Percentiles rank a stretch among this genome's conserved stretches.
Conservation (phyloP, 768 basidiomycete genomes). For the Phanerodontia chrysosporium region DNA sequence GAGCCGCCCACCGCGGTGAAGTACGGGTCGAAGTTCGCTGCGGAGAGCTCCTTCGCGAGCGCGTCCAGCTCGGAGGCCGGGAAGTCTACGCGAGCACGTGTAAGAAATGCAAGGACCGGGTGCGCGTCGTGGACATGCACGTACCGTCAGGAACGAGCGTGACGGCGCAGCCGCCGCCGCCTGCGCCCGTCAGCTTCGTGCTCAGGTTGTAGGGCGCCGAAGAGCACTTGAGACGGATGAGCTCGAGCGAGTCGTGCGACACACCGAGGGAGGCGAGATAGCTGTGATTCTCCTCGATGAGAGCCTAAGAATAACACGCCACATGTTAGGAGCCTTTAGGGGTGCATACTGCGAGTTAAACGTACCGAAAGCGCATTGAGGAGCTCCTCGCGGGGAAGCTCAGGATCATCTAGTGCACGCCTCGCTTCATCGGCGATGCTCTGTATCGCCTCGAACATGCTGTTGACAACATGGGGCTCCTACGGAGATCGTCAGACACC, state of each 20-base stretch:
- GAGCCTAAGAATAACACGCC: no score
- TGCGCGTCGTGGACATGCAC: conserved; percentile 20
- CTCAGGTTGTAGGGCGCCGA: conserved; percentile 63
- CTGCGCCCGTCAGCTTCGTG: conserved; percentile 97
- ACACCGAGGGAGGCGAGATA: conserved; percentile 84
- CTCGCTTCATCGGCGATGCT: conserved; percentile 80
- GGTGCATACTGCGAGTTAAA: no score
- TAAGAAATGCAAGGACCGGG: neutral
- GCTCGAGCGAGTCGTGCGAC: conserved; percentile 85
- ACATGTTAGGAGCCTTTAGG: no score
- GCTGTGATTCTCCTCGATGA: conserved; percentile 87
- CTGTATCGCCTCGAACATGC: conserved; percentile 78
- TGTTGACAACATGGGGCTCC: conserved; percentile 84
- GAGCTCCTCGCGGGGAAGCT: conserved; percentile 61
- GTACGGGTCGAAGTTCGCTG: conserved; percentile 75
- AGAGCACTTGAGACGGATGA: conserved; percentile 67
- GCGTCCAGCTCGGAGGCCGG: conserved; percentile 49
- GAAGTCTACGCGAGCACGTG: conserved; percentile 55
- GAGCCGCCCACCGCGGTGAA: conserved; percentile 90
- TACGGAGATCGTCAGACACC: conserved; percentile 23
- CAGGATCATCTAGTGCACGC: conserved; percentile 66
- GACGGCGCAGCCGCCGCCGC: conserved; percentile 97
- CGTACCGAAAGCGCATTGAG: conserved; percentile 68
- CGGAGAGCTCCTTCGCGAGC: conserved; percentile 56
- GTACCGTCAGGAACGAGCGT: conserved; percentile 91